Evolutionary conservation across 2,329 filamentous ascomycete species (phyloP).

Genomic region (Blastomyces emzantsi): DNA sequence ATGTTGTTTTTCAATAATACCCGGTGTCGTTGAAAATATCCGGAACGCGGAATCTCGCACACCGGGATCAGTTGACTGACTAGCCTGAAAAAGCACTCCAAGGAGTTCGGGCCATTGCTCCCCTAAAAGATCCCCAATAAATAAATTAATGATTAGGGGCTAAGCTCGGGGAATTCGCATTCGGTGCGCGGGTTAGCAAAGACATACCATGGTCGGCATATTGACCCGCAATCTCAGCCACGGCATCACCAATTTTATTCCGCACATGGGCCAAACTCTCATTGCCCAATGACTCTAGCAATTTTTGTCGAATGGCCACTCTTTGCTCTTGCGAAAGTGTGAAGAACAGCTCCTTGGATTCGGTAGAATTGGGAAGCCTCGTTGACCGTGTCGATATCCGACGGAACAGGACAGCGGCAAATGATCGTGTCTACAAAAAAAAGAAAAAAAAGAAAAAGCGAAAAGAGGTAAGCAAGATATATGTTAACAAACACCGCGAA

Average conservation of each 20-base stretch:
- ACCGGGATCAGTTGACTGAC: constrained; percentile 71
- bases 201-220: constrained; percentile 76
- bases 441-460: constrained; percentile 18
- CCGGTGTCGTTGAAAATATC: constrained; percentile 89
- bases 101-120: constrained; percentile 87
- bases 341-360: constrained; percentile 75
- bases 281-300: constrained; percentile 64
- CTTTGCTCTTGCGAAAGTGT: constrained; percentile 66
- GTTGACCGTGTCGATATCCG: constrained; percentile 83
- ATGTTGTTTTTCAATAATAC: constrained; percentile 92
- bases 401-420: constrained; percentile 87
- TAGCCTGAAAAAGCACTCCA: constrained; percentile 75
- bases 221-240: constrained; percentile 89
- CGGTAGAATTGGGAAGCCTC: constrained; percentile 57
- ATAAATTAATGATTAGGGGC: neutral
- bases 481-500: neutral
- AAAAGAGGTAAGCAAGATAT: constrained; percentile 1
- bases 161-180: constrained; percentile 4
- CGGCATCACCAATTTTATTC: constrained; percentile 96
- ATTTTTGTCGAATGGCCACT: constrained; percentile 69
- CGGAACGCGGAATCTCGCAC: constrained; percentile 90
- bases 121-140: constrained; percentile 42
- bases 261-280: constrained; percentile 68
- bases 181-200: neutral
- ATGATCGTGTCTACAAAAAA: constrained; percentile 64